A percentile compares a stretch with the other conserved stretches of the same genome.
These are phyloP conservation scores for Arthroderma uncinatum DNA, from an alignment of 2,329 filamentous ascomycete genomes.

Conservation along the genomic window DNA sequence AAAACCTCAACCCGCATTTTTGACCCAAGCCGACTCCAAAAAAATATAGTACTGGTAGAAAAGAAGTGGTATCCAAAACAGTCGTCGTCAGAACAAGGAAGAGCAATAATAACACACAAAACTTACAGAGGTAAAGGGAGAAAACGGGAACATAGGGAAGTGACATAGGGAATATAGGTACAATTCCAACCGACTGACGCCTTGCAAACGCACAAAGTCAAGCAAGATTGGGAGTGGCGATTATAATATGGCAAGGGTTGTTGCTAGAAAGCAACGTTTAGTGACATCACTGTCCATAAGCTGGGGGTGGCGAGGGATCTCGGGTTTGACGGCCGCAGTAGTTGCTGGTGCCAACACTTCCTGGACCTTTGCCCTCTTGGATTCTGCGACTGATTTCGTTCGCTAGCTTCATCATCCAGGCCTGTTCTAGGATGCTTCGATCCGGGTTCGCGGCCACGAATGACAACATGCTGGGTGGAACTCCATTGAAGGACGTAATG, in stretches of 20 bases:
- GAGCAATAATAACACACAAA: neutral
- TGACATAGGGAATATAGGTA: constrained; percentile 5
- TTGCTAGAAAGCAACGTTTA: neutral
- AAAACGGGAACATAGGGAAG: constrained; percentile 5
- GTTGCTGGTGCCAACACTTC: constrained; percentile 23
- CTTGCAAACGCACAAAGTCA: constrained; percentile 20
- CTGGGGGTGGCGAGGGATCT: constrained; percentile 34
- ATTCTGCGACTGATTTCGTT: constrained; percentile 76
- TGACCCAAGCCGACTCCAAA: neutral
- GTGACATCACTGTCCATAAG: constrained; percentile 32
- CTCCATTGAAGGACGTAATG: neutral
- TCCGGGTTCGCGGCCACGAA: constrained; percentile 15
- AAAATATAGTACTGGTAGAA: constrained; percentile 6
- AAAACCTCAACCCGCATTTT: neutral
- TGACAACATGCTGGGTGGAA: constrained; percentile 4
- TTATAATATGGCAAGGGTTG: neutral
- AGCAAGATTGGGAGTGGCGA: constrained; percentile 29
- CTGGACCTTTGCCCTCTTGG: constrained; percentile 63
- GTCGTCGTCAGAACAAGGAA: neutral
- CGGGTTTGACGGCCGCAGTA: constrained; percentile 30
- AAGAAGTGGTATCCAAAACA: constrained; percentile 1
- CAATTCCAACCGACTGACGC: neutral
- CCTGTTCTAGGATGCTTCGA: constrained; percentile 35
- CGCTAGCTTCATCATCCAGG: constrained; percentile 58
- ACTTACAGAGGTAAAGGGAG: neutral